Percentiles rank a stretch among this genome's conserved stretches.
These are phyloP conservation scores for Apophysomyces ossiformis DNA, from an alignment of 371 early-diverging fungal species.

Conservation along the genomic window DNA sequence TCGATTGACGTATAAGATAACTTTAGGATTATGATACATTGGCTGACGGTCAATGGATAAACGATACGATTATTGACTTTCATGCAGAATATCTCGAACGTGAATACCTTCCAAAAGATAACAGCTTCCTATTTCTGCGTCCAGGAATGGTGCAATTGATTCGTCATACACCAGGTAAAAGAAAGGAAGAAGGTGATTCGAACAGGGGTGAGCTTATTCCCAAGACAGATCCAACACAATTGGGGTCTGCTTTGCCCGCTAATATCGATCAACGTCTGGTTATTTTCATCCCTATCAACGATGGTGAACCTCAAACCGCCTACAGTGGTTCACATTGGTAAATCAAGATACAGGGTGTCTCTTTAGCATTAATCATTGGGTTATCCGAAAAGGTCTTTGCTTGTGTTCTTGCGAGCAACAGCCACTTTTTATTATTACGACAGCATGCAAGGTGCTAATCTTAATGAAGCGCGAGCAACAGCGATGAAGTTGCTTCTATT, in stretches of 20 bases:
- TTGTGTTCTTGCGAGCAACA: constrained; percentile 39
- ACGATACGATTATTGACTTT: constrained; percentile 62
- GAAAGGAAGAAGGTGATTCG: background rate
- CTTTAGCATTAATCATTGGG: background rate
- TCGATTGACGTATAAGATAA: background rate
- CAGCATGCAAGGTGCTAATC: constrained; percentile 40
- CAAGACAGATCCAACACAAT: constrained; percentile 29
- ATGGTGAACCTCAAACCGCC: constrained; percentile 38
- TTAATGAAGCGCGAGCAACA: constrained; percentile 29
- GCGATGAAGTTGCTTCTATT: constrained; percentile 22
- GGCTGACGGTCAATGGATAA: constrained; percentile 56
- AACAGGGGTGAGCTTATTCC: background rate
- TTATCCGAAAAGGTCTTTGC: constrained; percentile 30
- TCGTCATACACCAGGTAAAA: constrained; percentile 39
- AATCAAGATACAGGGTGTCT: background rate
- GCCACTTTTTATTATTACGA: constrained; percentile 54
- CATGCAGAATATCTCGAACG: constrained; percentile 58
- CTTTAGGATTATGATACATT: constrained; percentile 50
- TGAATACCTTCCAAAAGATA: constrained; percentile 29
- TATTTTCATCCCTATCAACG: constrained; percentile 55
- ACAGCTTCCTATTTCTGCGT: constrained; percentile 36
- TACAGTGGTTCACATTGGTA: constrained; percentile 58
- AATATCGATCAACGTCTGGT: constrained; percentile 29
- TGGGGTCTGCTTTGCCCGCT: constrained; percentile 40
- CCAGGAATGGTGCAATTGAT: constrained; percentile 47